Base-by-base conservation (phyloP, 2,329 filamentous ascomycete genomes). In the Aaosphaeria pasadenensis region DNA sequence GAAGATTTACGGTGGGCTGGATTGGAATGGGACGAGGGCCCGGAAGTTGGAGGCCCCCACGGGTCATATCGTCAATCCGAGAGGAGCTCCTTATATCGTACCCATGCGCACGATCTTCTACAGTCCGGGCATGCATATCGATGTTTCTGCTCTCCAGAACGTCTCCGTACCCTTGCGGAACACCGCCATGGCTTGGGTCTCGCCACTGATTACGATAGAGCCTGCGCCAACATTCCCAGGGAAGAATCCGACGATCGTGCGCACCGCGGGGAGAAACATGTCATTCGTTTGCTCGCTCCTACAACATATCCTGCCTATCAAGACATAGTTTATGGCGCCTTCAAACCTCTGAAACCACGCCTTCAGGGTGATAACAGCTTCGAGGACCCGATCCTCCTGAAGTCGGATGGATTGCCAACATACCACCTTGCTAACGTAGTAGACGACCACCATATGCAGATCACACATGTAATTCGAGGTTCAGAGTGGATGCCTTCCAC, bases 371-470 rank as follows among this genome's bases (percentile, higher is more conserved):
- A 72, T 31, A 62, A 72, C 7, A 77, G 79, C 28, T 86, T 78
- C 54, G 89, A 94, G 56, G 91, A 97, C 62, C 92, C 91, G 17
- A 88, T 99, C 51, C 77, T 99, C 38, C 76, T 96, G 51, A 99
- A 99, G 70, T 86, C 85, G 1, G 94, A 99, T 66, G 91, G 91
- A 0, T 88, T 88, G 55, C 94, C 94, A 0, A 99, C 95, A 0
- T 99, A 99, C 64, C 94, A 99, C 70, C 86, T 99, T 52, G 94
- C 94, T 4, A 99, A 97, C 63, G 92, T 99, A 6, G 86, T 99
- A 4, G 94, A 99, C 64, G 94, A 99, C 63, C 89, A 96, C 68
- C 77, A 87, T 51, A 99, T 99, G 94, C 76, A 89, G 50, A 95
- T 99, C 57, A 96, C 91, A 0, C 92, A 97, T 70, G 94, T 99